Percentiles rank a stretch among this genome's conserved stretches.
Evolutionary conservation across 2,329 filamentous ascomycete genomes (phyloP).

Genomic region (Fusarium papillatum): DNA sequence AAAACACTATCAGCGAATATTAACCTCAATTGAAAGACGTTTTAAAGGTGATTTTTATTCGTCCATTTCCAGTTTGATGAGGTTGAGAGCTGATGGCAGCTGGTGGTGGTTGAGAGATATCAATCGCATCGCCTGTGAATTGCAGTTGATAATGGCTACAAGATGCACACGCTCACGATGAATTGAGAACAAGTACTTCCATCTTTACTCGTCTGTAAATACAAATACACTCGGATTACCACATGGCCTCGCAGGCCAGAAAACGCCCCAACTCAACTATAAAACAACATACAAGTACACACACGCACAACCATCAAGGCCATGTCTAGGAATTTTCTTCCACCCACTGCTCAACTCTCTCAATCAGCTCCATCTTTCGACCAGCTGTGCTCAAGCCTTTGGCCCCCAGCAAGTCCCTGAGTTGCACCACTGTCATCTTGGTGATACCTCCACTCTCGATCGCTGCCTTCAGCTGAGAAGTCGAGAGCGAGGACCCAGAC

Average conservation of each 20-base stretch:
- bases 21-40: not conserved
- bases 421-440: conserved; percentile 68
- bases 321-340: conserved; percentile 57
- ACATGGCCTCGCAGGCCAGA: not conserved
- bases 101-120: not conserved
- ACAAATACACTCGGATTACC: not conserved
- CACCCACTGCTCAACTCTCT: conserved; percentile 69
- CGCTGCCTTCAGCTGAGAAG: conserved; percentile 60
- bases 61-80: not conserved
- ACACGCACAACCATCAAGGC: not conserved
- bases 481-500: conserved; percentile 53
- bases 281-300: conserved; percentile 3
- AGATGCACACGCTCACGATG: not conserved
- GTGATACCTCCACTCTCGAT: conserved; percentile 60
- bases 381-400: conserved; percentile 64
- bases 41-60: not conserved
- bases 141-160: not conserved
- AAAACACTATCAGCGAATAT: not conserved
- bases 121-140: not conserved
- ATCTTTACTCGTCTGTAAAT: not conserved
- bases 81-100: not conserved
- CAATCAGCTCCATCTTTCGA: conserved; percentile 67
- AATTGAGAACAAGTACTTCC: not conserved
- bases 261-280: conserved; percentile 20
- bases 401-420: conserved; percentile 62